Conservation (phyloP, 1,284 basidiomycete genomes). For the Peniophora sp. region DNA sequence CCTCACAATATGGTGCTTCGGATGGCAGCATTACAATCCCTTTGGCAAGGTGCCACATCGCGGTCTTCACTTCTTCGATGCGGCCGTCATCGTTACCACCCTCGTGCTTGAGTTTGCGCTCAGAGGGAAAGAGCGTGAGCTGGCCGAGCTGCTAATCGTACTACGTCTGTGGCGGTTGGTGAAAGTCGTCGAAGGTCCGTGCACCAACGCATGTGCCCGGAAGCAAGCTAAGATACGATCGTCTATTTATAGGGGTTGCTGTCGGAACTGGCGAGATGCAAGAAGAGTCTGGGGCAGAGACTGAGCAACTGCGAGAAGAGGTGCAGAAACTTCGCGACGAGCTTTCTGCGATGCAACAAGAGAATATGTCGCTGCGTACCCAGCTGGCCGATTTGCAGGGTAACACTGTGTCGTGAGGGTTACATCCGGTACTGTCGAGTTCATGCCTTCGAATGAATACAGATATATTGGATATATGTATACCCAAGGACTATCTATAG, state of each 20-base stretch:
- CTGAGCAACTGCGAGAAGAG: constrained; percentile 38
- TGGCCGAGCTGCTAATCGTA: constrained; percentile 60
- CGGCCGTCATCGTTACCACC: constrained; percentile 59
- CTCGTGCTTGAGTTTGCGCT: constrained; percentile 65
- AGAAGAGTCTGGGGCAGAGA: constrained; percentile 40
- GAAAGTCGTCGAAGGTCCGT: constrained; percentile 67
- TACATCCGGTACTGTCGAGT: too few species aligned
- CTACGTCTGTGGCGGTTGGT: constrained; percentile 74
- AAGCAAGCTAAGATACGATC: neutral
- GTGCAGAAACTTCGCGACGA: constrained; percentile 30
- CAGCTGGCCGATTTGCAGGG: constrained; percentile 15
- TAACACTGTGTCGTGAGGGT: too few species aligned
- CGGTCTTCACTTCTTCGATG: constrained; percentile 64
- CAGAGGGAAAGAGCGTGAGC: constrained; percentile 57
- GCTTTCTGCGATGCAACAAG: constrained; percentile 24
- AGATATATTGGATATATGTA: neutral
- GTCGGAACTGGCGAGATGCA: constrained; percentile 66
- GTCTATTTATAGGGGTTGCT: constrained; percentile 45
- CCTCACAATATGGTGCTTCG: constrained; percentile 56
- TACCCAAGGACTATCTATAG: neutral
- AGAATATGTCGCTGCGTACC: constrained; percentile 30
- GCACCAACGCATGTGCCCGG: constrained; percentile 5
- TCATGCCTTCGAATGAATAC: too few species aligned
- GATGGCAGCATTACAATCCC: constrained; percentile 50
- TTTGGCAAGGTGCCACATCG: constrained; percentile 42